These are phyloP conservation scores for Nakazawaea sp. DNA, from an alignment of 805 yeast species.

Conservation along the genomic window DNA sequence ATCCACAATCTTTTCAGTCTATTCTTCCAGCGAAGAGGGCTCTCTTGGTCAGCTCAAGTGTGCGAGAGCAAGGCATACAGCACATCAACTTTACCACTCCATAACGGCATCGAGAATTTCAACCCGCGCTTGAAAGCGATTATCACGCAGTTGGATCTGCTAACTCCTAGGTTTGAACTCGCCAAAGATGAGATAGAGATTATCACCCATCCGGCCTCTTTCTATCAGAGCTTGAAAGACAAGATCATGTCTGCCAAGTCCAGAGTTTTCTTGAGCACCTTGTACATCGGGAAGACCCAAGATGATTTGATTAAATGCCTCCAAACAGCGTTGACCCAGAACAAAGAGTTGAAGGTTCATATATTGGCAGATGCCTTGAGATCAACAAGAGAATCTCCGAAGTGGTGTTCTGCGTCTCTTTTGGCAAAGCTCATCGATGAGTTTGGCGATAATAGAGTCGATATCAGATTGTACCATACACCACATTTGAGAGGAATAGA, in stretches of 20 bases:
- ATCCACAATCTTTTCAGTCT: conserved; percentile 3
- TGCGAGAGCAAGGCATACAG: neutral
- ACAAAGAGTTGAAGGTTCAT: conserved; percentile 58
- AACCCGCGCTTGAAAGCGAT: conserved; percentile 37
- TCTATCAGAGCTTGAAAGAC: conserved; percentile 55
- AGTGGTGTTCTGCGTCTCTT: conserved; percentile 67
- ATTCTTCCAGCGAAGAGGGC: conserved; percentile 3
- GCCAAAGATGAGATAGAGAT: conserved; percentile 51
- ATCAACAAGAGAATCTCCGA: conserved; percentile 90
- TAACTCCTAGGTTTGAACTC: conserved; percentile 65
- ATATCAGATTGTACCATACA: conserved; percentile 80
- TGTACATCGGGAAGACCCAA: conserved; percentile 82
- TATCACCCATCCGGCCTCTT: conserved; percentile 59
- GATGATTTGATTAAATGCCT: conserved; percentile 64
- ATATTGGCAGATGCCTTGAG: conserved; percentile 82
- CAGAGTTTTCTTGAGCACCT: conserved; percentile 74
- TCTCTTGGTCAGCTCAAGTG: neutral
- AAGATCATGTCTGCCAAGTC: conserved; percentile 57
- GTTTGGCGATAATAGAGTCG: conserved; percentile 62
- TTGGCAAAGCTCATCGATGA: conserved; percentile 59
- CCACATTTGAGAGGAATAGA: conserved; percentile 73
- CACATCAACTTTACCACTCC: neutral
- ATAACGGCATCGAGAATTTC: conserved; percentile 18
- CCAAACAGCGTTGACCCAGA: conserved; percentile 48
- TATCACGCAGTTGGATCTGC: conserved; percentile 47